Evolutionary conservation across 202 grass and related monocot species (phyloP).

Genomic region (Setaria italica): DNA sequence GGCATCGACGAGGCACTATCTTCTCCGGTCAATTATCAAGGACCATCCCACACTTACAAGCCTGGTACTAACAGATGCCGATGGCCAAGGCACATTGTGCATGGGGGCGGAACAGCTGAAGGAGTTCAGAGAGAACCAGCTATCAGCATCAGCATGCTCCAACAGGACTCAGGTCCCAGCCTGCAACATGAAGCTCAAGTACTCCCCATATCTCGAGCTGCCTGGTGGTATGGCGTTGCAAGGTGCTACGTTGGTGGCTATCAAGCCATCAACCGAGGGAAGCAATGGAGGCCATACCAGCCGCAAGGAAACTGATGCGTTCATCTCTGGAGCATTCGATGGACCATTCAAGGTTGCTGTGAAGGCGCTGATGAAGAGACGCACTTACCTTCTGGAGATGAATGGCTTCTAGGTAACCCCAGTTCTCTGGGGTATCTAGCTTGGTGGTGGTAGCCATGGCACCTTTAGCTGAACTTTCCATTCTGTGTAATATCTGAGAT

Average conservation of each 20-base stretch:
- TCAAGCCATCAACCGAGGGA: slow-evolving; percentile 73
- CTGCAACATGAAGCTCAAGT: slow-evolving; percentile 91
- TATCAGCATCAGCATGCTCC: slow-evolving; percentile 71
- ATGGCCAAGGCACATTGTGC: slow-evolving; percentile 84
- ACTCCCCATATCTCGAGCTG: slow-evolving; percentile 81
- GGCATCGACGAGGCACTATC: slow-evolving; percentile 85
- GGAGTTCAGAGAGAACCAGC: slow-evolving; percentile 82
- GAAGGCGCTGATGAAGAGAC: slow-evolving; percentile 79
- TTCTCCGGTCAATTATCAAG: slow-evolving; percentile 86
- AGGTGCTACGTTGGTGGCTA: slow-evolving; percentile 85
- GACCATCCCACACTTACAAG: slow-evolving; percentile 77
- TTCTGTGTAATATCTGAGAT: slow-evolving; percentile 48
- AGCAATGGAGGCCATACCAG: slow-evolving; percentile 50
- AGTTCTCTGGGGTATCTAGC: slow-evolving; percentile 5
- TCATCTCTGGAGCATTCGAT: slow-evolving; percentile 75
- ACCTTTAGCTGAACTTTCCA: slow-evolving; percentile 36
- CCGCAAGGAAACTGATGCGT: slow-evolving; percentile 67
- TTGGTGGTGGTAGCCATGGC: slow-evolving; percentile 21
- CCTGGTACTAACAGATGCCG: slow-evolving; percentile 75
- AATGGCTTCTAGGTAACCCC: slow-evolving; percentile 82
- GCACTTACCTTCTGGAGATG: slow-evolving; percentile 89
- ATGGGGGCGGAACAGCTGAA: slow-evolving; percentile 84
- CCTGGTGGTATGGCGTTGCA: slow-evolving; percentile 70
- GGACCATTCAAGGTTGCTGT: slow-evolving; percentile 67
- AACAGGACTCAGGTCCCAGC: slow-evolving; percentile 93